A percentile compares a stretch with the other conserved stretches of the same genome.
phyloP scores from a whole-genome alignment of 163 green algal genomes.

The Scenedesmus sp. region DNA sequence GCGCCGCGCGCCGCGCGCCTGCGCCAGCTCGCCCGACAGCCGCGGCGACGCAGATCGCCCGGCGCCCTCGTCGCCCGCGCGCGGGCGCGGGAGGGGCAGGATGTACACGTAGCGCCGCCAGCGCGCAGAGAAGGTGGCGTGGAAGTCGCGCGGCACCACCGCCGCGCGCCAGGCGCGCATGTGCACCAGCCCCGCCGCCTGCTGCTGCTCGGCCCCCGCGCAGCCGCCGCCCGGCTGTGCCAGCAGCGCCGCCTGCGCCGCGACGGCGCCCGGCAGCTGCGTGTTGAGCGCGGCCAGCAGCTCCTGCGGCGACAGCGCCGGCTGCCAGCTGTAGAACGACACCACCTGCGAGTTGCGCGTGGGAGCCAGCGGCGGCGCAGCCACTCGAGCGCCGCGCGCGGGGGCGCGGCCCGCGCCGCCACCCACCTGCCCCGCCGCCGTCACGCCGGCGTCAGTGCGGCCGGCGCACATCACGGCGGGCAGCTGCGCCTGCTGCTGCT shows the following conservation, averaged over 20 bases:
- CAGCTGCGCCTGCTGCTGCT: slow-evolving; percentile 31
- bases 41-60: no score
- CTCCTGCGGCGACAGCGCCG: not conserved
- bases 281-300: slow-evolving; percentile 9
- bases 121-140: slow-evolving; percentile 64
- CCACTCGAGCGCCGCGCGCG: not conserved
- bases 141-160: slow-evolving; percentile 57
- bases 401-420: not conserved
- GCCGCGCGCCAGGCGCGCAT: slow-evolving; percentile 30
- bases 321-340: slow-evolving; percentile 44
- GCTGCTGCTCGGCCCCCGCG: slow-evolving; percentile 25
- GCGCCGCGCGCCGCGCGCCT: no score
- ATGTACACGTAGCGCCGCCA: slow-evolving; percentile 77
- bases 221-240: no score
- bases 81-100: slow-evolving; percentile 53
- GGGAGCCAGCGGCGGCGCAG: not conserved
- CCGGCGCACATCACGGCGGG: not conserved
- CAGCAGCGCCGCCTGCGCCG: slow-evolving; percentile 10
- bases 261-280: not conserved
- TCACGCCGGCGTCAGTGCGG: slow-evolving; percentile 33
- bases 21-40: no score
- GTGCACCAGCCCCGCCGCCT: not conserved
- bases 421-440: slow-evolving; percentile 28
- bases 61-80: no score
- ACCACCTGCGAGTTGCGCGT: slow-evolving; percentile 19